Base-by-base conservation (phyloP, 2,329 filamentous ascomycete genomes). In the Beauveria rudraprayagi region DNA sequence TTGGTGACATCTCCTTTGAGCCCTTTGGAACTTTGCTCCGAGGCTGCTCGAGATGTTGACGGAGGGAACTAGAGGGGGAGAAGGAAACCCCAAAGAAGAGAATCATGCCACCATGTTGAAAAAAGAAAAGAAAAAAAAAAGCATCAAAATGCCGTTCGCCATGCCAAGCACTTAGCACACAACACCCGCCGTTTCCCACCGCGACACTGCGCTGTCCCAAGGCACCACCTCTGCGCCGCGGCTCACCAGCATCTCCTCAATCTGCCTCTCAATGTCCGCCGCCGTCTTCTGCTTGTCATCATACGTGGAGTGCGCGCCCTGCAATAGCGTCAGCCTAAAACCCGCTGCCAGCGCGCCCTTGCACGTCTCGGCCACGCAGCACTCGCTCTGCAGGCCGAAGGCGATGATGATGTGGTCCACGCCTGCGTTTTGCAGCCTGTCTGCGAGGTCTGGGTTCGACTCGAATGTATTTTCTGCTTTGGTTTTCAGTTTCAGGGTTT, bases 341-440 rank as follows among this genome's bases (percentile, higher is more conserved):
- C 71, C 70, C 0, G 65, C 68, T 2, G 61, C 61, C 7, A 71
- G 64, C 1, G 70, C 71, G 8, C 69, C 69, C 9, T 56, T 63
- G 56, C 65, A 69, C 2, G 70, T 72, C 2, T 61, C 60, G 34
- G 65, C 60, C 3, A 73, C 71, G 56, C 71, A 73, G 59, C 63
- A 69, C 44, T 73, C 71, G 64, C 70, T 71, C 61, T 72, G 70
- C 37, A 72, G 66, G n/a, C 71, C 71, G 54, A 70, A 69, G 0
- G 64, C 66, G 10, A 70, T 56, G 10, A 70, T 56, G 9, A 73
- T 63, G 30, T 68, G 62, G 1, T 57, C 37, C n/a, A 71, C 63
- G 9, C 65, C 70, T 2, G 54, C n/a, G 1, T 41, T 47, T 28
- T 63, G 69, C 11, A 73, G 64, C n/a, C 54, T 50, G 1, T 60